Percentiles rank a stretch among this genome's conserved stretches.
Evolutionary conservation across 208 protist species (phyloP).

Genomic region (Endotrypanum monterogeii): DNA sequence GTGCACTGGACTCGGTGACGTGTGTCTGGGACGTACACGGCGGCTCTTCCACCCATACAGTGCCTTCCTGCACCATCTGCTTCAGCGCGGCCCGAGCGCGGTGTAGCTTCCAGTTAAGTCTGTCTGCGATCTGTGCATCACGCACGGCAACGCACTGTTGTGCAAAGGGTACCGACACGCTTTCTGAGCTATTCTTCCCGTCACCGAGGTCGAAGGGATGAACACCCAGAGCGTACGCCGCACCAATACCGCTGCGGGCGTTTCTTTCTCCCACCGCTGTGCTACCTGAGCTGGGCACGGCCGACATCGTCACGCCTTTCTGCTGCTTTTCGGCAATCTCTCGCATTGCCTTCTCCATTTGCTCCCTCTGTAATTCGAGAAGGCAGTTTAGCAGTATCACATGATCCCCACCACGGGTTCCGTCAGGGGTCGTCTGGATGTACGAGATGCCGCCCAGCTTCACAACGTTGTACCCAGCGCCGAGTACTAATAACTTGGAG

Average conservation of each 20-base stretch:
- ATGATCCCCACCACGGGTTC: slow-evolving; percentile 56
- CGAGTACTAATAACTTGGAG: slow-evolving; percentile 70
- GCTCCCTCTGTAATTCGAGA: slow-evolving; percentile 44
- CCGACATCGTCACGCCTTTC: neutral
- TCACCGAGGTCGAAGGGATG: slow-evolving; percentile 37
- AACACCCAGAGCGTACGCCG: slow-evolving; percentile 49
- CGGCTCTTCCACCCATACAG: slow-evolving; percentile 74
- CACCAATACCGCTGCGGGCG: slow-evolving; percentile 37
- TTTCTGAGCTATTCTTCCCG: slow-evolving; percentile 3
- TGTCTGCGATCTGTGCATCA: slow-evolving; percentile 39
- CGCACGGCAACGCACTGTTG: slow-evolving; percentile 62
- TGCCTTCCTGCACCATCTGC: slow-evolving; percentile 77
- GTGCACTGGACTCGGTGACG: neutral
- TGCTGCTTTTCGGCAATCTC: neutral
- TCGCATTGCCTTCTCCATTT: slow-evolving; percentile 34
- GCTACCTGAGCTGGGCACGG: neutral
- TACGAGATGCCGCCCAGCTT: slow-evolving; percentile 64
- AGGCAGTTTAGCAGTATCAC: slow-evolving; percentile 67
- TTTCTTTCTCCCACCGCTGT: neutral
- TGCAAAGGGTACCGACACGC: slow-evolving; percentile 33
- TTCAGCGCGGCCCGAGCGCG: slow-evolving; percentile 58
- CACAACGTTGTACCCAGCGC: slow-evolving; percentile 80
- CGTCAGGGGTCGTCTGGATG: slow-evolving; percentile 86
- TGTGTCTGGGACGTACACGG: neutral
- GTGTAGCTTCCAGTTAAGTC: slow-evolving; percentile 68